A percentile compares a stretch with the other conserved stretches of the same genome.
phyloP scores from a whole-genome alignment of 2,329 filamentous ascomycete genomes.

The Epichloe baconii region DNA sequence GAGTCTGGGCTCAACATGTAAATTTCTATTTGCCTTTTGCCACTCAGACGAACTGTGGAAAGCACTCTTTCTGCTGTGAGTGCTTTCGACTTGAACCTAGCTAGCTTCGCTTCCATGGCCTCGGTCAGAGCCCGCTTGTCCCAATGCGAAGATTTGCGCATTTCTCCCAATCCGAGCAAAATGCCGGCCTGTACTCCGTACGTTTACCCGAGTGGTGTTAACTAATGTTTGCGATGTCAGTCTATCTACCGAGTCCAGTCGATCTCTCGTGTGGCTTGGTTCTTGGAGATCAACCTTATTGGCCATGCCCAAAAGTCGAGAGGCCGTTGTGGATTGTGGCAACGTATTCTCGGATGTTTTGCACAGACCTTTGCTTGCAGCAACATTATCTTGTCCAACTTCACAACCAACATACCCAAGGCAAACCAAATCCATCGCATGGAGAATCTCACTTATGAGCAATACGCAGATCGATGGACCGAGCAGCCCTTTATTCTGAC shows the following conservation, averaged over 20 bases:
- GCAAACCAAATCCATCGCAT: constrained; percentile 63
- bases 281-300: constrained; percentile 77
- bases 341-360: constrained; percentile 82
- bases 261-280: constrained; percentile 50
- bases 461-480: constrained; percentile 67
- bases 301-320: constrained; percentile 34
- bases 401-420: constrained; percentile 55
- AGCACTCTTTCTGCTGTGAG: constrained; percentile 71
- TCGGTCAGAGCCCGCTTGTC: background rate
- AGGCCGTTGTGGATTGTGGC: constrained; percentile 54
- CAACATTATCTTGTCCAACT: constrained; percentile 55
- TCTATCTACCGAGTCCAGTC: constrained; percentile 18
- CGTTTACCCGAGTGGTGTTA: background rate
- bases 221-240: constrained; percentile 8
- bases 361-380: constrained; percentile 79
- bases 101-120: background rate
- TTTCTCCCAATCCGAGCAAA: background rate
- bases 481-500: constrained; percentile 79
- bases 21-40: constrained; percentile 75
- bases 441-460: constrained; percentile 51
- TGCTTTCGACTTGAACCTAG: constrained; percentile 13
- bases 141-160: constrained; percentile 7
- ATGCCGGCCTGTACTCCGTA: background rate
- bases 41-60: constrained; percentile 84
- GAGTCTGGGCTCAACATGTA: constrained; percentile 63